phyloP scores from a whole-genome alignment of 345 rosid genomes.

The Salix koriyanagi region DNA sequence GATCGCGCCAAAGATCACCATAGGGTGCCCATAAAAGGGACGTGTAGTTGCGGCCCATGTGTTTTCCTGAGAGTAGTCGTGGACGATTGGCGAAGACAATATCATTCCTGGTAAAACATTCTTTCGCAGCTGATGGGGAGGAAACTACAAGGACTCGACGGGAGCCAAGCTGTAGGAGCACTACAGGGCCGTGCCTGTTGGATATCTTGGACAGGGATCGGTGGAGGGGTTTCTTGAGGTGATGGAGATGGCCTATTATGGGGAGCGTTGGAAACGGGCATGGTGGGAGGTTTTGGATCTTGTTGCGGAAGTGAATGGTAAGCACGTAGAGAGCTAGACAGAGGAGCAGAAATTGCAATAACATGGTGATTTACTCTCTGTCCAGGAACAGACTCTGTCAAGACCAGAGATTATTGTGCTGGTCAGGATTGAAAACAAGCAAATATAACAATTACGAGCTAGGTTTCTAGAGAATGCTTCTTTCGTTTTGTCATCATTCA shows the following conservation, averaged over 20 bases:
- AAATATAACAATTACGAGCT: no score
- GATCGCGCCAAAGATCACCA: conserved; percentile 8
- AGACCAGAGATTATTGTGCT: no score
- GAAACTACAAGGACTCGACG: conserved; percentile 1
- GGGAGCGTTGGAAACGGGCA: background rate
- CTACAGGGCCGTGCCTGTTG: background rate
- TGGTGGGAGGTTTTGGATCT: conserved; percentile 12
- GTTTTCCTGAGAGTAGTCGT: background rate
- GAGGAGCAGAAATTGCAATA: background rate
- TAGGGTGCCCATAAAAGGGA: conserved; percentile 24
- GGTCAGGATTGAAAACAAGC: no score
- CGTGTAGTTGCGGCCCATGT: background rate
- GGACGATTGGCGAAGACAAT: conserved; percentile 27
- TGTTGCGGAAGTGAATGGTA: conserved; percentile 1
- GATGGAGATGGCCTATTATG: conserved; percentile 14
- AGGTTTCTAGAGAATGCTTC: no score
- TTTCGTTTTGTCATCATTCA: no score
- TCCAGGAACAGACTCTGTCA: no score
- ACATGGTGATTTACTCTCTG: background rate
- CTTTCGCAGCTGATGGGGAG: conserved; percentile 22
- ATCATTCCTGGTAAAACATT: conserved; percentile 37
- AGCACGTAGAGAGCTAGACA: background rate
- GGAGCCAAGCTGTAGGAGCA: conserved; percentile 1
- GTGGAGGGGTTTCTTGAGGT: conserved; percentile 5
- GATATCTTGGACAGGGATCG: conserved; percentile 5